Percentiles rank a stretch among this genome's conserved stretches.
Evolutionary conservation across 768 basidiomycete genomes (phyloP).

Genomic region (Mycena belliarum): DNA sequence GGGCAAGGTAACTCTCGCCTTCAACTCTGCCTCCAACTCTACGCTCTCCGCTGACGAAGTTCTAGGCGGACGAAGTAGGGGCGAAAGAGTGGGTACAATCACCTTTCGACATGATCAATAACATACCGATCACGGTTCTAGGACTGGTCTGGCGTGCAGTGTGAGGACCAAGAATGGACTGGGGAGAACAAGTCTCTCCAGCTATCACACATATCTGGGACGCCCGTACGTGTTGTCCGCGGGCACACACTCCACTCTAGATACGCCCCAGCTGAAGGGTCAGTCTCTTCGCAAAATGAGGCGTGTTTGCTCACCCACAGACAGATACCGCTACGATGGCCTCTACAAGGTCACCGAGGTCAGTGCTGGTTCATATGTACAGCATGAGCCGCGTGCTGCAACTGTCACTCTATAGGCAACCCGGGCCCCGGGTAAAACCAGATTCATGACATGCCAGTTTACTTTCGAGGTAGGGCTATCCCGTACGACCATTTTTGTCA

Average conservation of each 20-base stretch:
- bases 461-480: conserved; percentile 23
- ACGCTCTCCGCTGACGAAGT: not conserved
- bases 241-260: conserved; percentile 10
- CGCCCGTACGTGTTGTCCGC: conserved; percentile 41
- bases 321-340: conserved; percentile 30
- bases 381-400: not conserved
- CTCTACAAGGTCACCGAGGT: conserved; percentile 23
- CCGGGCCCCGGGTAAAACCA: conserved; percentile 22
- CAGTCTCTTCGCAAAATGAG: not conserved
- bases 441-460: conserved; percentile 27
- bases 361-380: not conserved
- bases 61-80: not conserved
- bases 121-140: not conserved
- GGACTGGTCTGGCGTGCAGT: conserved; percentile 30
- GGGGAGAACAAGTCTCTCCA: conserved; percentile 24
- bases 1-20: not conserved
- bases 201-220: conserved; percentile 30
- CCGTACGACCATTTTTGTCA: no score
- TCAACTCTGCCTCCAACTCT: not conserved
- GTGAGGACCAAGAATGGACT: conserved; percentile 29
- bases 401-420: conserved; percentile 11
- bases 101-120: no score
- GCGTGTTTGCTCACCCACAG: not conserved
- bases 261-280: conserved; percentile 29
- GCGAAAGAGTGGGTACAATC: no score